Conservation (phyloP, 208 protist species). For the Kentomonas sorsogonicus region DNA sequence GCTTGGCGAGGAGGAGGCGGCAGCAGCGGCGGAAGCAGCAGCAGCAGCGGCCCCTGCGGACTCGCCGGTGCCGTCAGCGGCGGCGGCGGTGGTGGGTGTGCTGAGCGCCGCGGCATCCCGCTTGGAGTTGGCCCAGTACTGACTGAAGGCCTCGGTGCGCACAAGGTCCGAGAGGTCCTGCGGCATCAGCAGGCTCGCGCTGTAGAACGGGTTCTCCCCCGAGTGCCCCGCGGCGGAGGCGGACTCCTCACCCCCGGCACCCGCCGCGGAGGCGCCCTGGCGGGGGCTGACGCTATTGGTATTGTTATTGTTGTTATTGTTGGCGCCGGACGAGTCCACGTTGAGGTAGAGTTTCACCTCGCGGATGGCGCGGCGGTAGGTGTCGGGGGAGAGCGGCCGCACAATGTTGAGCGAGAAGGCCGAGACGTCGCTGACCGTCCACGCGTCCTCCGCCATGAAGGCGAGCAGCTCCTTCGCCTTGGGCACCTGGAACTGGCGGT, state of each 20-base stretch:
- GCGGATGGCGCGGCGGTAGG: slow-evolving; percentile 39
- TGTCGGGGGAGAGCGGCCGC: slow-evolving; percentile 35
- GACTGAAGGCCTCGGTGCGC: slow-evolving; percentile 49
- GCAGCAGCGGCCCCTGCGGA: too few species aligned
- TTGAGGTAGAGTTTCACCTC: slow-evolving; percentile 63
- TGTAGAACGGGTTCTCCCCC: slow-evolving; percentile 75
- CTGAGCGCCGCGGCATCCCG: background rate
- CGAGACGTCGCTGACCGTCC: slow-evolving; percentile 44
- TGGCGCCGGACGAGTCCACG: slow-evolving; percentile 18
- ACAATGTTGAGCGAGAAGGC: slow-evolving; percentile 57
- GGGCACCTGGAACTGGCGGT: slow-evolving; percentile 37
- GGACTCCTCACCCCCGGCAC: too few species aligned
- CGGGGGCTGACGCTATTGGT: slow-evolving; percentile 4
- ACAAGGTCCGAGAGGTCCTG: slow-evolving; percentile 51
- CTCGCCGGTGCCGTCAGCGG: slow-evolving; percentile 8
- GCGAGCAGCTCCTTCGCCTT: slow-evolving; percentile 52
- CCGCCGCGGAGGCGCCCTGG: too few species aligned
- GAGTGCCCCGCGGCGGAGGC: background rate
- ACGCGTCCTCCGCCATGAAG: slow-evolving; percentile 70
- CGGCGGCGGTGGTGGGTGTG: background rate
- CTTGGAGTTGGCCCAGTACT: slow-evolving; percentile 38
- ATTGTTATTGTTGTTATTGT: slow-evolving; percentile 8
- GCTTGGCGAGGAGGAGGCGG: slow-evolving; percentile 7
- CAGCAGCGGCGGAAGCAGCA: slow-evolving; percentile 6
- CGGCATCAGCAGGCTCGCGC: slow-evolving; percentile 46